Conservation (phyloP, 2,329 filamentous ascomycete species). For the Dactylellina cionopaga region DNA sequence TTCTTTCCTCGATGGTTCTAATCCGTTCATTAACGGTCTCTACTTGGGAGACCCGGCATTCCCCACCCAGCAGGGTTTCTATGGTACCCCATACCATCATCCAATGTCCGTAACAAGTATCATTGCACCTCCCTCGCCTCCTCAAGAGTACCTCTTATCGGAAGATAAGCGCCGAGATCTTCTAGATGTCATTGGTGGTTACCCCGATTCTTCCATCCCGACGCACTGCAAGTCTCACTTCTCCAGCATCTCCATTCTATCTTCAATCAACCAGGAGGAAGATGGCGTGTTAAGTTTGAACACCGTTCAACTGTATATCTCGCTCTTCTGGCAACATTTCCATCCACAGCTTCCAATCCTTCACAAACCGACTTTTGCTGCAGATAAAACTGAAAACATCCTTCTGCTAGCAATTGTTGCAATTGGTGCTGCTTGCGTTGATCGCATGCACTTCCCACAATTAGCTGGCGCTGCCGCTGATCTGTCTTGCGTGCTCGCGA, state of each 20-base stretch:
- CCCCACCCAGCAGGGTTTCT: conserved; percentile 59
- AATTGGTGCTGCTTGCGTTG: conserved; percentile 88
- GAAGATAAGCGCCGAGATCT: conserved; percentile 87
- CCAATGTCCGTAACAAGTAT: conserved; percentile 86
- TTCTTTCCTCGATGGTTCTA: conserved; percentile 48
- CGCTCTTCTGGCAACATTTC: conserved; percentile 94
- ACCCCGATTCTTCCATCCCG: conserved; percentile 51
- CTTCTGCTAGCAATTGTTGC: conserved; percentile 89
- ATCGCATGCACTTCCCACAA: conserved; percentile 79
- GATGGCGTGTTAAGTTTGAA: conserved; percentile 78
- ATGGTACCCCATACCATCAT: conserved; percentile 72
- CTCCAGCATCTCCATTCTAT: conserved; percentile 15
- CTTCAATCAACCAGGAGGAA: conserved; percentile 61
- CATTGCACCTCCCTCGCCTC: conserved; percentile 61
- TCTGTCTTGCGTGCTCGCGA: conserved; percentile 87
- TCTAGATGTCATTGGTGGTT: conserved; percentile 77
- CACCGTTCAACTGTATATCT: conserved; percentile 96
- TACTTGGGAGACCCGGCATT: conserved; percentile 66
- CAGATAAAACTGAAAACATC: conserved; percentile 84
- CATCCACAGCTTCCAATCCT: conserved; percentile 93
- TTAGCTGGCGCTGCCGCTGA: conserved; percentile 80
- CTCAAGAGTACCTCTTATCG: conserved; percentile 81
- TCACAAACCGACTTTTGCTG: conserved; percentile 91
- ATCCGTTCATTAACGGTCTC: conserved; percentile 56
- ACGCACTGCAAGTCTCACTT: conserved; percentile 60